These are phyloP conservation scores for Mortierella sp. DNA, from an alignment of 371 early-diverging fungal genomes.

Conservation along the genomic window DNA sequence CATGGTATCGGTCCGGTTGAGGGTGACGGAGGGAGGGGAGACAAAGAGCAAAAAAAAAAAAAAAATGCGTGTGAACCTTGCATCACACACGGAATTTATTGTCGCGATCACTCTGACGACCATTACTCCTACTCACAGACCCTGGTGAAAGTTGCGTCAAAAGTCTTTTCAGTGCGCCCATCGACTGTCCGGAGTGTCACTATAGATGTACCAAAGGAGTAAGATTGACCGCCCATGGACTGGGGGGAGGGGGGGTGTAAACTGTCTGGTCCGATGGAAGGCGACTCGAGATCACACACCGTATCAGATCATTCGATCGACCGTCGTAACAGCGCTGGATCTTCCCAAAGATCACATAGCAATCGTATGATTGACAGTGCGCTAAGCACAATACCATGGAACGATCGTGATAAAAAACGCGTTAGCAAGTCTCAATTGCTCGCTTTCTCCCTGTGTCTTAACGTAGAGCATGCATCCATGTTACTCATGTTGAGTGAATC, in stretches of 20 bases:
- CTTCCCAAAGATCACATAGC: constrained; percentile 31
- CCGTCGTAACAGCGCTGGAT: constrained; percentile 31
- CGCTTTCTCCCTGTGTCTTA: too few relatives aligned
- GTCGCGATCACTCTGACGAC: neutral
- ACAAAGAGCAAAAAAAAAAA: too few relatives aligned
- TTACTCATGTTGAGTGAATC: too few relatives aligned
- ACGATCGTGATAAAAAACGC: neutral
- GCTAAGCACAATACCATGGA: too few relatives aligned
- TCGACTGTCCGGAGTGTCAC: constrained; percentile 18
- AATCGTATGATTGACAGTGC: constrained; percentile 13
- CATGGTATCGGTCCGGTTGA: too few relatives aligned
- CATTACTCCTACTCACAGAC: constrained; percentile 9
- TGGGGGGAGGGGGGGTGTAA: constrained; percentile 19
- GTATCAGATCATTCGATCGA: constrained; percentile 9
- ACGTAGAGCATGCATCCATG: too few relatives aligned
- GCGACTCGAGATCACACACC: constrained; percentile 18
- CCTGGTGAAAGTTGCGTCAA: constrained; percentile 18
- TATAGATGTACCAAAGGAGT: constrained; percentile 30
- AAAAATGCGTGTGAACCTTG: too few relatives aligned
- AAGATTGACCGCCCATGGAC: constrained; percentile 21
- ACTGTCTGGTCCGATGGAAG: constrained; percentile 21
- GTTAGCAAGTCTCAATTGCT: too few relatives aligned
- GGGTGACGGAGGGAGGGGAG: too few relatives aligned
- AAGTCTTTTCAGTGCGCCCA: neutral
- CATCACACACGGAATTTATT: too few relatives aligned